A percentile compares a stretch with the other conserved stretches of the same genome.
Evolutionary conservation across 1,139 yeast species (phyloP).

Genomic region (Ogataea hybrid): DNA sequence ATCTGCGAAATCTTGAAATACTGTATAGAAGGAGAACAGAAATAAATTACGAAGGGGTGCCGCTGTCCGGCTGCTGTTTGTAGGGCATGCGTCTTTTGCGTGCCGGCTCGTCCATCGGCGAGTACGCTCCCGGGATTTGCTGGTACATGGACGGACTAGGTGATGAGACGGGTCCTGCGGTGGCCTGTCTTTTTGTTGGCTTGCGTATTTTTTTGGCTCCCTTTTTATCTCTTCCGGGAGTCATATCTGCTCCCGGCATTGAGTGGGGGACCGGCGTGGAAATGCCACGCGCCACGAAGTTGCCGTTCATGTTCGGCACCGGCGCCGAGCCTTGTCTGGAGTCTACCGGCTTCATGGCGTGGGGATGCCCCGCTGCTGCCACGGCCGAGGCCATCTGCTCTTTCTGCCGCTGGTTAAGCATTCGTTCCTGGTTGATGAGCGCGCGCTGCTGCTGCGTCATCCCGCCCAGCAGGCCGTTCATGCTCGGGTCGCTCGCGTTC

Average conservation of each 20-base stretch:
- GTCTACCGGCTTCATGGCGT: background rate
- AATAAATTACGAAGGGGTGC: conserved; percentile 2
- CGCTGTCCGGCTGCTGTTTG: conserved; percentile 23
- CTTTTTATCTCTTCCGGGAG: conserved; percentile 25
- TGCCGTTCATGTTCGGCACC: conserved; percentile 1
- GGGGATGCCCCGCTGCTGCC: conserved; percentile 21
- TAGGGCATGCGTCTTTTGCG: conserved; percentile 29
- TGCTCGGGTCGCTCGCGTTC: conserved; percentile 16
- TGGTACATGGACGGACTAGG: conserved; percentile 21
- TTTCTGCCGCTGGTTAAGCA: conserved; percentile 28
- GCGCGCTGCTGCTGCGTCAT: conserved; percentile 29
- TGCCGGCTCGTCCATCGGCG: conserved; percentile 27
- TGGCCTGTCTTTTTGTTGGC: conserved; percentile 34
- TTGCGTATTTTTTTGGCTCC: conserved; percentile 29
- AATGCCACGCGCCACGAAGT: conserved; percentile 2
- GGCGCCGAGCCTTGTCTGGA: conserved; percentile 6
- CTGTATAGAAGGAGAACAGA: conserved; percentile 39
- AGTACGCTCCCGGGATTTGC: conserved; percentile 26
- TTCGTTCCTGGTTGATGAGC: conserved; percentile 26
- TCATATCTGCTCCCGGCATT: conserved; percentile 4
- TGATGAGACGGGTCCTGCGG: conserved; percentile 1
- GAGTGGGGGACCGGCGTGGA: conserved; percentile 5
- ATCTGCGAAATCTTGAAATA: conserved; percentile 55
- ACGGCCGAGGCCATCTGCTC: conserved; percentile 32
- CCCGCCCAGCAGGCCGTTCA: conserved; percentile 27